A percentile compares a stretch with the other conserved stretches of the same genome.
Evolutionary conservation across 106 monocot genomes (phyloP).

Genomic region (Dactylorhiza incarnata): DNA sequence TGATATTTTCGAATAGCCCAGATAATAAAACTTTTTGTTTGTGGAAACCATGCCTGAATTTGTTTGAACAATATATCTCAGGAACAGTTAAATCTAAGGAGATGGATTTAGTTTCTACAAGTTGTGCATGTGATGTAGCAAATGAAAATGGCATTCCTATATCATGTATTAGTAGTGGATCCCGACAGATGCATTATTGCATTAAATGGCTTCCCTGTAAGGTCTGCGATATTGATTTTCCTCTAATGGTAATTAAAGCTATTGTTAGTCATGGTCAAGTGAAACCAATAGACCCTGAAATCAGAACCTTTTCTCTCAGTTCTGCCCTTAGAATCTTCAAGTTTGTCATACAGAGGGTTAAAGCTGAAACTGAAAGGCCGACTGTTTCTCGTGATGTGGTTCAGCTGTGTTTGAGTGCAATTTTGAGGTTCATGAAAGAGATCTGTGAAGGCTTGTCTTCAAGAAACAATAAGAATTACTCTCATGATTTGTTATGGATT

Average conservation of each 20-base stretch:
- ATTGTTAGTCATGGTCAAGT: constrained; percentile 21
- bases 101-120: constrained; percentile 8
- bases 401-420: constrained; percentile 11
- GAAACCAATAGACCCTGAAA: constrained; percentile 12
- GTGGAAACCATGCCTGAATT: constrained; percentile 42
- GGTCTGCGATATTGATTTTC: constrained; percentile 21
- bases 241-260: constrained; percentile 22
- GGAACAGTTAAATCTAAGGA: constrained; percentile 17
- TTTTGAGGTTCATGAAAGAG: constrained; percentile 25
- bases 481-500: constrained; percentile 13
- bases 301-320: constrained; percentile 18
- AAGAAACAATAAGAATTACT: constrained; percentile 9
- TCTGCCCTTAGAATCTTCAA: constrained; percentile 34
- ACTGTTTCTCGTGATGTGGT: constrained; percentile 9
- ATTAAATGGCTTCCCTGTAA: constrained; percentile 60
- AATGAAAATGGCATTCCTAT: background rate
- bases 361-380: constrained; percentile 17
- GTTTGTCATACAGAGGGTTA: constrained; percentile 34
- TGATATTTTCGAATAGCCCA: constrained; percentile 31
- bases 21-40: constrained; percentile 20
- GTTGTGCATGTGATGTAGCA: background rate
- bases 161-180: constrained; percentile 4
- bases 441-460: constrained; percentile 20
- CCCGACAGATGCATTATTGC: constrained; percentile 9
- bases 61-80: constrained; percentile 35